Evolutionary conservation across 192 early-diverging fungal species (phyloP).

Genomic region (Coemansia sp.): DNA sequence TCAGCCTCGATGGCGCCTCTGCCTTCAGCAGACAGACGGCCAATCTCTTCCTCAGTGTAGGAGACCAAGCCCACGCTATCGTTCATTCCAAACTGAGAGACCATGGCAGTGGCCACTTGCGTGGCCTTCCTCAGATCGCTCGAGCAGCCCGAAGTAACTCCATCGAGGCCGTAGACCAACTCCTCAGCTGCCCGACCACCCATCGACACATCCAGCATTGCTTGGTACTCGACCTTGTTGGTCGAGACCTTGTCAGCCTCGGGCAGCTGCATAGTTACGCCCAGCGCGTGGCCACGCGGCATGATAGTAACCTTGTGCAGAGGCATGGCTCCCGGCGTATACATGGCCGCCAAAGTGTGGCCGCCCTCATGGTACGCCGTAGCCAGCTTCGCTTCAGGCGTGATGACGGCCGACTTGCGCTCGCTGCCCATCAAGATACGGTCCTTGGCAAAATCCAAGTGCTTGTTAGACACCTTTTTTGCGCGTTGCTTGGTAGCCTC

Average conservation of each 20-base stretch:
- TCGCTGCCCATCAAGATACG: conserved; percentile 99
- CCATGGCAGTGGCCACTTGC: conserved; percentile 86
- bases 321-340: conserved; percentile 93
- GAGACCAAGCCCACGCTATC: conserved; percentile 88
- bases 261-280: conserved; percentile 89
- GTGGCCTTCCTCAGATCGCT: conserved; percentile 93
- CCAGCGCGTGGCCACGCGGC: conserved; percentile 82
- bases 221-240: conserved; percentile 82
- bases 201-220: conserved; percentile 95
- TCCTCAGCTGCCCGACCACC: conserved; percentile 98
- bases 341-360: conserved; percentile 92
- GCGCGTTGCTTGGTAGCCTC: conserved; percentile 82
- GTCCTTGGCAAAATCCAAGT: conserved; percentile 98
- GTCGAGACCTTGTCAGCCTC: conserved; percentile 83
- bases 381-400: conserved; percentile 79
- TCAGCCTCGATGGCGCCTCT: conserved; percentile 86
- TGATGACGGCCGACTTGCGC: conserved; percentile 87
- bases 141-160: conserved; percentile 92
- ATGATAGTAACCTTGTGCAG: conserved; percentile 99
- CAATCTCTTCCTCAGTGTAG: conserved; percentile 75
- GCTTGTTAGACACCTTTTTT: conserved; percentile 71
- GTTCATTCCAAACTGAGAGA: conserved; percentile 91
- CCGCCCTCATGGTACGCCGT: conserved; percentile 99
- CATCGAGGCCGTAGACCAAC: conserved; percentile 90
- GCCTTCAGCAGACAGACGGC: conserved; percentile 68